Evolutionary conservation across 495 filamentous ascomycete species (phyloP).

Genomic region (Trichoderma parareesei): DNA sequence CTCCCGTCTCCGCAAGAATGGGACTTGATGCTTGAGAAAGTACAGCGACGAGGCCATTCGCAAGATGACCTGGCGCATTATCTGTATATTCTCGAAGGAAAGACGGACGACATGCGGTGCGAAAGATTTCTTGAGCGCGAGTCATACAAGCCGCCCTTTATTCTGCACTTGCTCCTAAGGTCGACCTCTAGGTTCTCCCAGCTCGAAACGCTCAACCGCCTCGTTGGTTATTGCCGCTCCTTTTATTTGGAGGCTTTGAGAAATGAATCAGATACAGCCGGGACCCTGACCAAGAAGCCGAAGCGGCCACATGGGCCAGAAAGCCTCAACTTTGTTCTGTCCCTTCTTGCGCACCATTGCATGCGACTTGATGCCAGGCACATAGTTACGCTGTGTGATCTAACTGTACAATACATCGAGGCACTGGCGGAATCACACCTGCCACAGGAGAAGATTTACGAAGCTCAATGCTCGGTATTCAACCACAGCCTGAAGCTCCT

Average conservation of each 20-base stretch:
- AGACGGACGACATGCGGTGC: slow-evolving; percentile 5
- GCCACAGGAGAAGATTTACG: neutral
- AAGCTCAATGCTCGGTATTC: slow-evolving; percentile 1
- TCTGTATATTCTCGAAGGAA: slow-evolving; percentile 6
- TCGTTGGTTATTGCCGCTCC: slow-evolving; percentile 6
- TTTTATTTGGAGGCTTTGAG: neutral
- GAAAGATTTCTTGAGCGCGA: slow-evolving; percentile 6
- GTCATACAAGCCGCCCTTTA: neutral
- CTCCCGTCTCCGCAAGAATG: neutral
- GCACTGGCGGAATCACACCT: neutral
- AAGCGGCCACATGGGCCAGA: neutral
- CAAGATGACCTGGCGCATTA: neutral
- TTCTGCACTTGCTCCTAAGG: slow-evolving; percentile 2
- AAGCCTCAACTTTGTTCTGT: neutral
- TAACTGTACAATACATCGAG: slow-evolving; percentile 1
- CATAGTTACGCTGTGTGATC: neutral
- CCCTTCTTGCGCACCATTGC: slow-evolving; percentile 1
- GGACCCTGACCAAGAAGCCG: neutral
- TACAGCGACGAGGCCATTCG: slow-evolving; percentile 1
- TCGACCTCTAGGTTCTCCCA: neutral
- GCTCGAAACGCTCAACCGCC: neutral
- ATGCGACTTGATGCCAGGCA: neutral
- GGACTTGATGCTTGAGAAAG: neutral
- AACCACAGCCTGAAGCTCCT: neutral
- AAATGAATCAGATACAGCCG: neutral